phyloP scores from a whole-genome alignment of 179 eudicot species.

The Pouteria campechiana region DNA sequence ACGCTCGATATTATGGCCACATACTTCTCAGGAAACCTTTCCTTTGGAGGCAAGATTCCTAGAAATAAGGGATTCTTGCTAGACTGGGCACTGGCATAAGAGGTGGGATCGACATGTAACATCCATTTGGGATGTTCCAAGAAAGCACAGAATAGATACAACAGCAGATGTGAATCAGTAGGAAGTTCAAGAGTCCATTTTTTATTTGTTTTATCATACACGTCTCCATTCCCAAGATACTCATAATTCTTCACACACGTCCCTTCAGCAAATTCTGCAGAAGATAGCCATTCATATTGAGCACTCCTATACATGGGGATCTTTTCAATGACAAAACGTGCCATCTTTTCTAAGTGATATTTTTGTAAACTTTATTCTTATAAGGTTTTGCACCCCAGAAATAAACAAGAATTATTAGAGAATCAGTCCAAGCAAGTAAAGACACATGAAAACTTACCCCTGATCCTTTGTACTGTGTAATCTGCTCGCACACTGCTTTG shows the following conservation, averaged over 20 bases:
- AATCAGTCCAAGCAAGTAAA: too few relatives aligned
- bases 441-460: slow-evolving; percentile 28
- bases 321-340: too few relatives aligned
- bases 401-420: too few relatives aligned
- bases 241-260: slow-evolving; percentile 87
- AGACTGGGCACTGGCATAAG: slow-evolving; percentile 80
- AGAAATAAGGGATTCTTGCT: slow-evolving; percentile 91
- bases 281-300: too few relatives aligned
- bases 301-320: too few relatives aligned
- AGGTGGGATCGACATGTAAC: slow-evolving; percentile 86
- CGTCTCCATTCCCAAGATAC: slow-evolving; percentile 52
- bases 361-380: too few relatives aligned
- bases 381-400: too few relatives aligned
- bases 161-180: slow-evolving; percentile 76
- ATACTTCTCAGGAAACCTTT: slow-evolving; percentile 88
- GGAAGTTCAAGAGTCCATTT: slow-evolving; percentile 93
- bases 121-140: slow-evolving; percentile 90
- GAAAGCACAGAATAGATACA: slow-evolving; percentile 88
- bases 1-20: slow-evolving; percentile 67
- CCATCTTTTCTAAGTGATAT: too few relatives aligned
- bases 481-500: slow-evolving; percentile 87
- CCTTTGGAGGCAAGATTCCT: slow-evolving; percentile 87
- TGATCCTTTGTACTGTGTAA: slow-evolving; percentile 71
- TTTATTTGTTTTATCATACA: slow-evolving; percentile 54
- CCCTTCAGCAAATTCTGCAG: slow-evolving; percentile 83